These are phyloP conservation scores for Talaromyces sp. DNA, from an alignment of 2,329 filamentous ascomycete genomes.

Conservation along the genomic window DNA sequence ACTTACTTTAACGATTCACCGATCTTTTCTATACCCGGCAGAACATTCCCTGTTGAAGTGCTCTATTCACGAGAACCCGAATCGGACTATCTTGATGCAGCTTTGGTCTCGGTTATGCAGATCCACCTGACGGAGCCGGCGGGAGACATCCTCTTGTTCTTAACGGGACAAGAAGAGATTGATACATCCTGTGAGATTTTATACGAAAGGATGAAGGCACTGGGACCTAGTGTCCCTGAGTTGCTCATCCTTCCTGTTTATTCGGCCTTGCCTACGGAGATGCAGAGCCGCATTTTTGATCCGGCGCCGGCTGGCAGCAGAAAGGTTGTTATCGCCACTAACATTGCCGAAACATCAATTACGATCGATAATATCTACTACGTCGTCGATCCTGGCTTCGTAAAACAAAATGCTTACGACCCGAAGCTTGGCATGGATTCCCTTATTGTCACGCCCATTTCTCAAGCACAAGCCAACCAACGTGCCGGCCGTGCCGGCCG, in stretches of 20 bases:
- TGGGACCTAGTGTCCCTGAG: constrained; percentile 86
- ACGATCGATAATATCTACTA: constrained; percentile 98
- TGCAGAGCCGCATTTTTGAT: constrained; percentile 92
- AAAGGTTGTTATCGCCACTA: constrained; percentile 96
- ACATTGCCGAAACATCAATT: constrained; percentile 96
- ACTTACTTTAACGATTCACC: constrained; percentile 93
- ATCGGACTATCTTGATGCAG: constrained; percentile 89
- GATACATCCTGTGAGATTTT: constrained; percentile 91
- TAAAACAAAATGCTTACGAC: constrained; percentile 96
- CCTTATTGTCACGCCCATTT: constrained; percentile 90
- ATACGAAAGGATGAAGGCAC: constrained; percentile 90
- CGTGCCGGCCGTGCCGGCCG: constrained; percentile 86
- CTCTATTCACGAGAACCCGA: constrained; percentile 94
- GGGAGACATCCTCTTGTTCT: constrained; percentile 92
- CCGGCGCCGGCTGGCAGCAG: constrained; percentile 78
- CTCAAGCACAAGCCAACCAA: constrained; percentile 93
- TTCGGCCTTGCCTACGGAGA: constrained; percentile 84
- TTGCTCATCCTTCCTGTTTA: constrained; percentile 95
- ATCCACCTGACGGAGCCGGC: constrained; percentile 90
- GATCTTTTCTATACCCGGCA: constrained; percentile 92
- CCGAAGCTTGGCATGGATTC: constrained; percentile 98
- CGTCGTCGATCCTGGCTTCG: constrained; percentile 93
- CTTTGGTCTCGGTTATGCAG: constrained; percentile 95
- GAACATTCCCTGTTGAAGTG: constrained; percentile 92
- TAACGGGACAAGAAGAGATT: constrained; percentile 97